Evolutionary conservation across 768 basidiomycete genomes (phyloP).

Genomic region (Mycena metata): DNA sequence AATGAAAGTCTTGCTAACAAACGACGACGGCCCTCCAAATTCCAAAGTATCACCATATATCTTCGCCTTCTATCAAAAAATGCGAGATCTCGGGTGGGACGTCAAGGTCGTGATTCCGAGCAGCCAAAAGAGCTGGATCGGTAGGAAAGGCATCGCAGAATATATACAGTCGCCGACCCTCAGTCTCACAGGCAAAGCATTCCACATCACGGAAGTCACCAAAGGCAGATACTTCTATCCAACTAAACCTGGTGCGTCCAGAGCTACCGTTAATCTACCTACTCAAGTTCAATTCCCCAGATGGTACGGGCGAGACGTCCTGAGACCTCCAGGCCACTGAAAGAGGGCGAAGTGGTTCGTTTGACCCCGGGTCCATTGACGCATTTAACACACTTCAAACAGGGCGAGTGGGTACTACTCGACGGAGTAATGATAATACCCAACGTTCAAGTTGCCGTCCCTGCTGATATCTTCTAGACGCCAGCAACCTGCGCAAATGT

Average conservation of each 20-base stretch:
- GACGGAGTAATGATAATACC: conserved; percentile 78
- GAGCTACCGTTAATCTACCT: background rate
- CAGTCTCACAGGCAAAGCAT: conserved; percentile 74
- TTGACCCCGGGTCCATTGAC: background rate
- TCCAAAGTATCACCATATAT: conserved; percentile 78
- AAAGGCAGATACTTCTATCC: conserved; percentile 86
- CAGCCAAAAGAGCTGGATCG: conserved; percentile 91
- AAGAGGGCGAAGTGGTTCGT: conserved; percentile 77
- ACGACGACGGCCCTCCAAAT: conserved; percentile 88
- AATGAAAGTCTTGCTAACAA: conserved; percentile 58
- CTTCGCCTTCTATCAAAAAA: conserved; percentile 73
- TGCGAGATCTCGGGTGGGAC: conserved; percentile 57
- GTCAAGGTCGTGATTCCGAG: conserved; percentile 77
- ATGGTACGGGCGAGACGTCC: conserved; percentile 81
- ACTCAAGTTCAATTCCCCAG: conserved; percentile 45
- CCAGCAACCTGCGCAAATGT: conserved; percentile 95
- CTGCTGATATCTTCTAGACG: conserved; percentile 62
- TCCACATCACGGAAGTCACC: conserved; percentile 81
- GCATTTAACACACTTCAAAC: conserved; percentile 32
- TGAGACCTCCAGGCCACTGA: conserved; percentile 70
- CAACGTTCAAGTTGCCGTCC: too few species aligned
- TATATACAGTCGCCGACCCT: background rate
- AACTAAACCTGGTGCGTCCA: conserved; percentile 59
- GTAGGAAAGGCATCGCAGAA: conserved; percentile 50
- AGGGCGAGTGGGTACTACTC: conserved; percentile 91